Evolutionary conservation across 805 yeast genomes (phyloP).

Genomic region (Saccharomycopsis amapae): DNA sequence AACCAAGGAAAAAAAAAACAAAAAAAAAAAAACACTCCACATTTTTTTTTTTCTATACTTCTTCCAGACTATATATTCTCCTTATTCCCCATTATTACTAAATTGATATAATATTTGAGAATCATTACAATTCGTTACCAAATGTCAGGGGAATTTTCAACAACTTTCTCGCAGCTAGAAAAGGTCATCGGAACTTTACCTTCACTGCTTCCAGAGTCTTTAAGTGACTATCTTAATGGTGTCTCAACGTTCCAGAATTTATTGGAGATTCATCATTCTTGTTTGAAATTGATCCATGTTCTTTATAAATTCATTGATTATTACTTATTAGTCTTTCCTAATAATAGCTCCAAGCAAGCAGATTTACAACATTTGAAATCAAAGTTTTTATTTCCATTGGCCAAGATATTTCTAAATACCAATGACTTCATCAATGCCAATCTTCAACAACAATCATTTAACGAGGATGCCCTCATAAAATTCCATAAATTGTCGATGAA

Average conservation of each 20-base stretch:
- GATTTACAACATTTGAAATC: slow-evolving; percentile 5
- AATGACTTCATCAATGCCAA: background rate
- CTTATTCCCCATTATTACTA: background rate
- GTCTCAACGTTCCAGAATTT: background rate
- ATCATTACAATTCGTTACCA: too few species aligned
- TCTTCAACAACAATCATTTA: background rate
- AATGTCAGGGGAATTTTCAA: too few species aligned
- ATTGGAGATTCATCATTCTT: background rate
- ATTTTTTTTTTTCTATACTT: background rate
- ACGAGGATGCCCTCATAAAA: too few species aligned
- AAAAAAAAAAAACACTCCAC: background rate
- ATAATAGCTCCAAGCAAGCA: slow-evolving; percentile 2
- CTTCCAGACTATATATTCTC: background rate
- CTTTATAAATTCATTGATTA: slow-evolving; percentile 9
- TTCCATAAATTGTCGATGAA: background rate
- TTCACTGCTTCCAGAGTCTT: background rate
- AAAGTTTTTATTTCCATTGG: background rate
- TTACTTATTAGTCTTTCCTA: slow-evolving; percentile 11
- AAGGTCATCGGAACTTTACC: background rate
- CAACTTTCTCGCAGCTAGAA: background rate
- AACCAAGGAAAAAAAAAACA: background rate
- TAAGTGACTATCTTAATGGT: background rate
- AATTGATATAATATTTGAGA: too few species aligned
- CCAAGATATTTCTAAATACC: background rate
- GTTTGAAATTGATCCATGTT: background rate